Base-by-base conservation (phyloP, 495 filamentous ascomycete genomes). In the Daldinia childiae region DNA sequence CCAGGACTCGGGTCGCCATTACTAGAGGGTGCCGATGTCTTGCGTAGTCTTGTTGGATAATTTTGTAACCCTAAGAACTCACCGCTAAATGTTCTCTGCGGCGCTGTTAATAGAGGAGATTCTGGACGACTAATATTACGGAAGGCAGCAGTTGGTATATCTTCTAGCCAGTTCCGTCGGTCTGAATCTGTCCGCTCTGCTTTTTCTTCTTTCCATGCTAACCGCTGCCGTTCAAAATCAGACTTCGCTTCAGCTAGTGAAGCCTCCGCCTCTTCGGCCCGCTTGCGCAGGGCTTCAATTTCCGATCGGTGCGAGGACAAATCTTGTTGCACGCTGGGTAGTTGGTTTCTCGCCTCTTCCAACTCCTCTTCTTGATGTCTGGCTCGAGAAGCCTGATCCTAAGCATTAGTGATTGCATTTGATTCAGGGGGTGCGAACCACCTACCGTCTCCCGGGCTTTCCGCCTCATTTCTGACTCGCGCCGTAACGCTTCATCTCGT, bases 401-500 rank as follows among this genome's bases (percentile, higher is more conserved):
- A 27, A 24, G 63, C 60, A 71, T 73, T 73, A 74, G 50, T 27
- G 58, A 81, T 36, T 27, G 29, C 36, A 15, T 43, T 36, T 58
- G 38, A 34, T 55, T 24, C 4, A 26, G 29, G 32, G 26, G 32
- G 34, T 45, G 11, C 6, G 32, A 30, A 0, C 17, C 21, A 29
- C 90, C 79, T 85, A 96, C 93, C 71, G 89, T 83, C 76, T 98
- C 95, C 54, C 96, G 87, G 59, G 93, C 90, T 81, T 95, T 97
- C 72, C 89, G 88, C 64, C 96, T 83, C 73, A 94, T 84, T 19
- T 98, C 96, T 4, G 85, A 88, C 81, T 99, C 96, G 66, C 91
- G 90, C 68, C 90, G 89, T n/a, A 87, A 80, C 27, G 90, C 83
- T 67, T 98, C 95, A 74, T 98, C 95, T 50, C 94, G 83, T 74